Conservation (phyloP, 192 early-diverging fungal species). For the Entomortierella chlamydospora region DNA sequence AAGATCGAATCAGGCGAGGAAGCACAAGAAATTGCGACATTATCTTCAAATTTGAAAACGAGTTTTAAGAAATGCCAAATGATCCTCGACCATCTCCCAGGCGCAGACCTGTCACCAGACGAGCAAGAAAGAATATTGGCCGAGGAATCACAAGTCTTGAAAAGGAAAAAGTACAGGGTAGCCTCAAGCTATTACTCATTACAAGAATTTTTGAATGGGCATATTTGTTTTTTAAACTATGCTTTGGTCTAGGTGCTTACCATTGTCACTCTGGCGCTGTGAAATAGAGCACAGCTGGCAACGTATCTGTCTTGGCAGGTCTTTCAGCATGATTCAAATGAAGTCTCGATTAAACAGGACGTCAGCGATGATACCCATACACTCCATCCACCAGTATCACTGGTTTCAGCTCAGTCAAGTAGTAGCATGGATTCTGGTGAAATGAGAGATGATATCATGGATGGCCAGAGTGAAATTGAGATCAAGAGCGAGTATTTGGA, state of each 20-base stretch:
- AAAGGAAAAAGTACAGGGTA: constrained; percentile 33
- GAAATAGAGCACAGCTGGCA: constrained; percentile 30
- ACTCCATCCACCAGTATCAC: not conserved
- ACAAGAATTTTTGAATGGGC: not conserved
- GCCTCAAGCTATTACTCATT: not conserved
- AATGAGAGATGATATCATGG: not conserved
- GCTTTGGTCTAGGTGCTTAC: not conserved
- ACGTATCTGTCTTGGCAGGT: constrained; percentile 37
- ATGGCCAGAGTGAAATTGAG: not conserved
- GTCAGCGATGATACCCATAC: not conserved
- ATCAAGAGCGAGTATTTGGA: constrained; percentile 2
- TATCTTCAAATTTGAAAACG: constrained; percentile 40
- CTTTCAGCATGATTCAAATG: constrained; percentile 11
- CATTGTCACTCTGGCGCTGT: not conserved
- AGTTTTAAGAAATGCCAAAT: constrained; percentile 54
- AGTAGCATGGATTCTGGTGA: too few relatives aligned
- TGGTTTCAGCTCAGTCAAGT: too few relatives aligned
- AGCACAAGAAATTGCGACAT: constrained; percentile 38
- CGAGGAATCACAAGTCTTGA: constrained; percentile 37
- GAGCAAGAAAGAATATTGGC: constrained; percentile 37
- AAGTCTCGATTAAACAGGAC: not conserved
- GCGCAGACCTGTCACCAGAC: constrained; percentile 53
- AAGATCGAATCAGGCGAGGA: constrained; percentile 47
- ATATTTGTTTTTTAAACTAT: not conserved
- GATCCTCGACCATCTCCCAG: constrained; percentile 56